Evolutionary conservation across 106 monocot genomes (phyloP), one percentile per base, ranked within the genome.

Genomic region (Dendrobium nobile): DNA sequence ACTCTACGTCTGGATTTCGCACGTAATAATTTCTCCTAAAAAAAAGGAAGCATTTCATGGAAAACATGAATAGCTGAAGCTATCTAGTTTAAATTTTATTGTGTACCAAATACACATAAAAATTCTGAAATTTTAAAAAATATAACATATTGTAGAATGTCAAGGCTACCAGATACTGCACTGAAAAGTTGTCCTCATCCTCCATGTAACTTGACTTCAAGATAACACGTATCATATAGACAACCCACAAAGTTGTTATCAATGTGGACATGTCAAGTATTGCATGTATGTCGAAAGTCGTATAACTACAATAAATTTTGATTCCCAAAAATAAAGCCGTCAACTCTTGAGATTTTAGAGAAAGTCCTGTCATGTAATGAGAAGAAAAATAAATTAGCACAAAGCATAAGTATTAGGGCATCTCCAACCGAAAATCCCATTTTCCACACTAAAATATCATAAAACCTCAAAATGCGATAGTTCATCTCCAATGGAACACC

Each of bases 191-290:
- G 51, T 77, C 77, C n/a, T 28, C n/a, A 27, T 77, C 51, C 77
- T 10, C 51, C 77, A 77, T 47, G 48, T 77, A 77, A 28, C 77
- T 77, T 27, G 77, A 47, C 31, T 54, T 77, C 77, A 77, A 47
- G 18, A 28, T 17, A 22, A 77, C 28, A 54, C 51, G 48, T 7
- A 77, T 77, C 48, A 51, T 77, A 17, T 77, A 77, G 15, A 77
- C 48, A 47, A 77, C 77, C 77, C 77, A 77, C 28, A 77, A 77
- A 5, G 77, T 77, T 24, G 77, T 54, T 27, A 77, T 47, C 77
- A 77, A 54, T 77, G 77, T 27, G 51, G 77, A 51, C 11, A 17
- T 22, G 15, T 28, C 27, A 18, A 77, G 47, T 3, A 77, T 27
- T 48, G 24, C 7, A 20, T 77, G 51, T 54, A 77, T 31, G 17